phyloP scores from a whole-genome alignment of 1,139 yeast genomes.

The Blastobotrys raffinosifermentans region DNA sequence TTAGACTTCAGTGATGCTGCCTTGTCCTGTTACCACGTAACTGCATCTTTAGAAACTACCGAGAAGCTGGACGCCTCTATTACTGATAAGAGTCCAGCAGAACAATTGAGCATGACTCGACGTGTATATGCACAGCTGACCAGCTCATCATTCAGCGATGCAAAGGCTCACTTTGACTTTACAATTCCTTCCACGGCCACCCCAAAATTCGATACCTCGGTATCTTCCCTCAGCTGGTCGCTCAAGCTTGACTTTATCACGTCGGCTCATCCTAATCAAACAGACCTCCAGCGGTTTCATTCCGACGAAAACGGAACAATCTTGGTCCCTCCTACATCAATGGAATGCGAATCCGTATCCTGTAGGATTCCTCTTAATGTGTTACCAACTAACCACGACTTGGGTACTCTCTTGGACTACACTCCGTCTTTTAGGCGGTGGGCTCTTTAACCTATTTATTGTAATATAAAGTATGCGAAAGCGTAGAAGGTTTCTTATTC shows the following conservation, averaged over 20 bases:
- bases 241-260: conserved; percentile 33
- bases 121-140: conserved; percentile 20
- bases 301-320: conserved; percentile 19
- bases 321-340: conserved; percentile 22
- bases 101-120: conserved; percentile 10
- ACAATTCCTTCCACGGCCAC: conserved; percentile 34
- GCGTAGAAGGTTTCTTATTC: too few species aligned
- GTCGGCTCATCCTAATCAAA: conserved; percentile 14
- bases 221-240: conserved; percentile 30
- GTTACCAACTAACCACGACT: conserved; percentile 30
- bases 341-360: conserved; percentile 28
- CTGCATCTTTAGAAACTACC: conserved; percentile 34
- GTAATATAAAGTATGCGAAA: too few species aligned
- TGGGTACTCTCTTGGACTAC: conserved; percentile 26
- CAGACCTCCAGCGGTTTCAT: conserved; percentile 4
- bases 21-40: conserved; percentile 32
- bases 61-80: conserved; percentile 25
- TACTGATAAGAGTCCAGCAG: not conserved
- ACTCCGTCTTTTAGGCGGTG: conserved; percentile 16
- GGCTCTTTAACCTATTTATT: conserved; percentile 12
- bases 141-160: conserved; percentile 20
- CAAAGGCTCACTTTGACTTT: conserved; percentile 25
- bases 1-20: conserved; percentile 25
- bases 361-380: conserved; percentile 32
- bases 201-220: conserved; percentile 33